Percentiles rank a stretch among this genome's conserved stretches.
Evolutionary conservation across 768 basidiomycete genomes (phyloP).

Genomic region (Asterophora lycoperdoides): DNA sequence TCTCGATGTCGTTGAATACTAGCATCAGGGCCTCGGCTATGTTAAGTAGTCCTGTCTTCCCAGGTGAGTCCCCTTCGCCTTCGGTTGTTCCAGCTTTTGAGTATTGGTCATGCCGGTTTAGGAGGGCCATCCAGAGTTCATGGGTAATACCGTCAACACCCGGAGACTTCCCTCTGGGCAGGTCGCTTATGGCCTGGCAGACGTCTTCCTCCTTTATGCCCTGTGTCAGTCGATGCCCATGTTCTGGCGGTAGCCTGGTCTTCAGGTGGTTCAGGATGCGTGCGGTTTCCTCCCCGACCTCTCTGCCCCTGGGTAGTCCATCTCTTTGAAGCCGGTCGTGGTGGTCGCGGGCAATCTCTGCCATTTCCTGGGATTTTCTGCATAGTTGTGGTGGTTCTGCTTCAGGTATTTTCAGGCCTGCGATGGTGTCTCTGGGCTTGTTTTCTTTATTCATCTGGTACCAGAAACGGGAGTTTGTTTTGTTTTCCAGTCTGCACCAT

Average conservation of each 20-base stretch:
- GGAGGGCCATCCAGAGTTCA: not conserved
- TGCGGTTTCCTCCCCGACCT: too few species aligned
- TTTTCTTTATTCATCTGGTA: slow-evolving; percentile 1
- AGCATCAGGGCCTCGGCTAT: not conserved
- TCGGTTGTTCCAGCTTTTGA: too few species aligned
- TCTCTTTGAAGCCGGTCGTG: slow-evolving; percentile 26
- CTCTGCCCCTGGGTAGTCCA: not conserved
- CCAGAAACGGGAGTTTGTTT: slow-evolving; percentile 22
- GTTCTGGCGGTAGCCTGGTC: too few species aligned
- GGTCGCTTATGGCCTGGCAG: not conserved
- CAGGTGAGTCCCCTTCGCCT: too few species aligned
- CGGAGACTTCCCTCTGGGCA: not conserved
- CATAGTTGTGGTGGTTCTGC: not conserved
- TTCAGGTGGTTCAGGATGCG: too few species aligned
- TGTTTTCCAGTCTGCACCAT: slow-evolving; percentile 10
- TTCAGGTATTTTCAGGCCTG: slow-evolving; percentile 3
- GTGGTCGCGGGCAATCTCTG: slow-evolving; percentile 23
- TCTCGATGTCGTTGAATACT: slow-evolving; percentile 7
- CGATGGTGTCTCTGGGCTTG: slow-evolving; percentile 17
- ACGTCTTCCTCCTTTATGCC: not conserved
- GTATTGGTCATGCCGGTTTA: not conserved
- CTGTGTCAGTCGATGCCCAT: too few species aligned
- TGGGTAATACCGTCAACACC: not conserved
- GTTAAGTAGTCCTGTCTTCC: too few species aligned
- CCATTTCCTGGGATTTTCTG: slow-evolving; percentile 25